phyloP scores from a whole-genome alignment of 2,329 filamentous ascomycete genomes.

The Verticillium dahliae region DNA sequence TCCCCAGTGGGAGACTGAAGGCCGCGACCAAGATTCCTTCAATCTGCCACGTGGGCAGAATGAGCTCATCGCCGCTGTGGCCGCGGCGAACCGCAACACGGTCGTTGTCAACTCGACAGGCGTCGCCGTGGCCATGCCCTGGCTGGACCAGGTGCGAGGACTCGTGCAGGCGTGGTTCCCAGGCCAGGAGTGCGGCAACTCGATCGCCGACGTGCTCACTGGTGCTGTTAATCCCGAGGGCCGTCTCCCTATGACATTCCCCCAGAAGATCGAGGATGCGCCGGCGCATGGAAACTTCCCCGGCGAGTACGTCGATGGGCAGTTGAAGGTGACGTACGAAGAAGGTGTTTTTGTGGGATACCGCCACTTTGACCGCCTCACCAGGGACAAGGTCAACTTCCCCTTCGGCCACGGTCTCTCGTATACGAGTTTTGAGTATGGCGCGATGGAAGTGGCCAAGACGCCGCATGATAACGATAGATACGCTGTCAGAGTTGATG shows the following conservation, averaged over 20 bases:
- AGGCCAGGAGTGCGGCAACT: conserved; percentile 63
- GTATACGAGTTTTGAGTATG: conserved; percentile 53
- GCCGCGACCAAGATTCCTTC: conserved; percentile 63
- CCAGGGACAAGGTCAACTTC: conserved; percentile 51
- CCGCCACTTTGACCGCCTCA: conserved; percentile 57
- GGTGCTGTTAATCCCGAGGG: conserved; percentile 59
- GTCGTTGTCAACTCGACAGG: conserved; percentile 59
- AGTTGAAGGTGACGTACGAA: conserved; percentile 57
- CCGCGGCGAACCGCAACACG: conserved; percentile 51
- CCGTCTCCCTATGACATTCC: conserved; percentile 59
- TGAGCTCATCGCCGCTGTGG: conserved; percentile 47
- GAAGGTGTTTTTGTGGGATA: conserved; percentile 67
- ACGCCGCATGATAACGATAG: conserved; percentile 31
- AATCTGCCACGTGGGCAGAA: conserved; percentile 56
- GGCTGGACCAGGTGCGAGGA: conserved; percentile 48
- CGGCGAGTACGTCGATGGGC: conserved; percentile 34
- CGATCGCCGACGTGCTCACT: conserved; percentile 60
- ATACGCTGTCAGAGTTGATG: conserved; percentile 37
- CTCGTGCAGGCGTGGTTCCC: conserved; percentile 64
- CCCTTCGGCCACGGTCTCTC: conserved; percentile 61
- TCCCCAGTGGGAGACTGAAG: conserved; percentile 39
- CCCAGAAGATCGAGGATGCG: conserved; percentile 52
- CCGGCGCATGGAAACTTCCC: conserved; percentile 58
- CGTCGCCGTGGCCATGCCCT: conserved; percentile 55
- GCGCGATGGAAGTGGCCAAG: conserved; percentile 33